Conservation (phyloP, 192 early-diverging fungal genomes). For the Mortierella claussenii region DNA sequence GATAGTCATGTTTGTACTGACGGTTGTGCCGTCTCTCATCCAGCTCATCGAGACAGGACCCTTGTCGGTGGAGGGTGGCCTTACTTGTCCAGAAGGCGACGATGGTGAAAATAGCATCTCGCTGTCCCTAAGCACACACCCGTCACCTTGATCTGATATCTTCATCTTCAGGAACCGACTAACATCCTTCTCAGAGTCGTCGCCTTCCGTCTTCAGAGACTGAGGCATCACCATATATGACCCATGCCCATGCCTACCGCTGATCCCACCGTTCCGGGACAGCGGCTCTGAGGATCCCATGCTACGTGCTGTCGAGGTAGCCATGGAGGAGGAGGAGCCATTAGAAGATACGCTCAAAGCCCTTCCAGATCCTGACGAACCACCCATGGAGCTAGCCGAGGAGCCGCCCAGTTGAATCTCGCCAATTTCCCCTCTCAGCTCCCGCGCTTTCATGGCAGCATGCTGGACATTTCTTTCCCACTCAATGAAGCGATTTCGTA, state of each 20-base stretch:
- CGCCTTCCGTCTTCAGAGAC: slow-evolving; percentile 21
- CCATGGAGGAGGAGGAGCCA: not conserved
- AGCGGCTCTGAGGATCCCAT: not conserved
- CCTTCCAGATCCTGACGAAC: not conserved
- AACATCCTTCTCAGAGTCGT: slow-evolving; percentile 31
- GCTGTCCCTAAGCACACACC: not conserved
- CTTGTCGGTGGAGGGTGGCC: too few species aligned
- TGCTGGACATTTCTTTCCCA: slow-evolving; percentile 39
- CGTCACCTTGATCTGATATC: not conserved
- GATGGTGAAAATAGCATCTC: not conserved
- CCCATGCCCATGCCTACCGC: not conserved
- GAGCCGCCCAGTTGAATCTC: slow-evolving; percentile 9
- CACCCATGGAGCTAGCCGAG: not conserved
- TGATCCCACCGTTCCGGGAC: not conserved
- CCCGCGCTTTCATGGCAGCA: slow-evolving; percentile 27
- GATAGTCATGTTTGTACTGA: too few species aligned
- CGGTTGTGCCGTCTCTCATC: too few species aligned
- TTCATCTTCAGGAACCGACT: not conserved
- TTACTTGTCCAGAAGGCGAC: too few species aligned
- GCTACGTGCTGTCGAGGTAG: not conserved
- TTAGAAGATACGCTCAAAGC: not conserved
- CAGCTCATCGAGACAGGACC: too few species aligned
- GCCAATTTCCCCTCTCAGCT: slow-evolving; percentile 28
- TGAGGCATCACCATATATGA: slow-evolving; percentile 16
- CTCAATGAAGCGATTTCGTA: slow-evolving; percentile 26